Evolutionary conservation across 208 protist species (phyloP).

Genomic region (Trypanosoma scelopori): DNA sequence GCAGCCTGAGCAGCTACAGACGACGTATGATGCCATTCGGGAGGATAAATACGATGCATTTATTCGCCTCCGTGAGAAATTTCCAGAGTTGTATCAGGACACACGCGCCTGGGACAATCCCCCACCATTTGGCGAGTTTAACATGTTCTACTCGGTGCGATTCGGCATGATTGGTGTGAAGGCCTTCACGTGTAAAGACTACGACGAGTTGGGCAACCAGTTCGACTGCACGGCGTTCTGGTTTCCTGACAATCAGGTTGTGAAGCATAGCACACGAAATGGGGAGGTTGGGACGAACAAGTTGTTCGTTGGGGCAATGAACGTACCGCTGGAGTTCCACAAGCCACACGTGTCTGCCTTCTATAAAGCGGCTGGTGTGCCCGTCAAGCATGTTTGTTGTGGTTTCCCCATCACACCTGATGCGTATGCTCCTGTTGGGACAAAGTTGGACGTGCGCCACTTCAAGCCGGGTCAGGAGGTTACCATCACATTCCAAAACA

Average conservation of each 20-base stretch:
- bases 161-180: conserved; percentile 92
- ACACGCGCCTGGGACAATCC: conserved; percentile 91
- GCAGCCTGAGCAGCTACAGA: conserved; percentile 91
- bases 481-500: conserved; percentile 90
- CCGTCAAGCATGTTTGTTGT: conserved; percentile 87
- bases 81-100: conserved; percentile 93
- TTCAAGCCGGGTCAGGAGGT: conserved; percentile 94
- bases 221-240: conserved; percentile 92
- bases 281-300: conserved; percentile 81
- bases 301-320: conserved; percentile 89
- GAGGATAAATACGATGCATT: conserved; percentile 94
- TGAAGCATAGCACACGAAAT: conserved; percentile 81
- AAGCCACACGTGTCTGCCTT: conserved; percentile 88
- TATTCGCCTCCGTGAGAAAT: conserved; percentile 88
- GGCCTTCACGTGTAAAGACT: conserved; percentile 91
- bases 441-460: conserved; percentile 92
- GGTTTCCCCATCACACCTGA: conserved; percentile 90
- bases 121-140: conserved; percentile 92
- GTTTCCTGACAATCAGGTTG: conserved; percentile 93
- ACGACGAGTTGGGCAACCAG: conserved; percentile 93
- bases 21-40: conserved; percentile 93
- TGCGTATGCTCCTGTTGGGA: conserved; percentile 91
- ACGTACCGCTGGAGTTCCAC: conserved; percentile 91
- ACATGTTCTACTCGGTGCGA: conserved; percentile 93
- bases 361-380: conserved; percentile 89